These are phyloP conservation scores for Pelagophyceae sp. DNA, from an alignment of 352 stramenopile species.

Conservation along the genomic window DNA sequence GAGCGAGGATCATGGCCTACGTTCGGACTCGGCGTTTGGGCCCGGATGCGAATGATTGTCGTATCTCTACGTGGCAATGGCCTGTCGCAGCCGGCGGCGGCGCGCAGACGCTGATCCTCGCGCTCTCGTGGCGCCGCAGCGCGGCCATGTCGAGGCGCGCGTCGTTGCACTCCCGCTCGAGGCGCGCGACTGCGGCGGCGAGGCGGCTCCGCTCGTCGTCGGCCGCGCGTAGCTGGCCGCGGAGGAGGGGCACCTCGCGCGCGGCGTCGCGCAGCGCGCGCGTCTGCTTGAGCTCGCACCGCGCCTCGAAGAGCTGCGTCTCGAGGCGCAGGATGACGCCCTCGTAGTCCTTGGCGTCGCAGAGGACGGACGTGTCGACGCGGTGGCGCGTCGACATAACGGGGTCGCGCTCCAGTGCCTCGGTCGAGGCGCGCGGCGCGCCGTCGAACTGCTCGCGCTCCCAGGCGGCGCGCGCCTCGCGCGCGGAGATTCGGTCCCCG, in stretches of 20 bases:
- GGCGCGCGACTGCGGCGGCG: background rate
- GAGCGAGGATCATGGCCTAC: background rate
- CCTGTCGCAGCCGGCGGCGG: too few species aligned
- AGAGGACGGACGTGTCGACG: background rate
- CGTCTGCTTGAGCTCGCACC: background rate
- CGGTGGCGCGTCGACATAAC: background rate
- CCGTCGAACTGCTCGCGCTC: constrained; percentile 15
- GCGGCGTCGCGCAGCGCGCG: background rate
- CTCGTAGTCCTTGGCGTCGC: background rate
- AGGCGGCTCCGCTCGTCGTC: background rate
- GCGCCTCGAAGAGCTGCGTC: constrained; percentile 2
- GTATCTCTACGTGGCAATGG: too few species aligned
- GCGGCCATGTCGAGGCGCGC: background rate
- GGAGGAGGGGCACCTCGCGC: background rate
- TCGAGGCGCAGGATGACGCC: background rate
- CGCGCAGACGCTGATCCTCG: too few species aligned
- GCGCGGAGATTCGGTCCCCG: background rate
- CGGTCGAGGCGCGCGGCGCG: background rate
- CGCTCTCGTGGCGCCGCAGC: background rate
- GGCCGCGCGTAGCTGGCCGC: background rate
- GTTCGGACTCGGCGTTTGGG: too few species aligned
- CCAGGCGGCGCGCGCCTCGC: constrained; percentile 1
- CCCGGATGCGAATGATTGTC: too few species aligned
- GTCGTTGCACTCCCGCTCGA: background rate
- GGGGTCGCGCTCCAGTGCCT: background rate